Base-by-base conservation (phyloP, 2,329 filamentous ascomycete genomes). In the Orbilia ellipsospora region DNA sequence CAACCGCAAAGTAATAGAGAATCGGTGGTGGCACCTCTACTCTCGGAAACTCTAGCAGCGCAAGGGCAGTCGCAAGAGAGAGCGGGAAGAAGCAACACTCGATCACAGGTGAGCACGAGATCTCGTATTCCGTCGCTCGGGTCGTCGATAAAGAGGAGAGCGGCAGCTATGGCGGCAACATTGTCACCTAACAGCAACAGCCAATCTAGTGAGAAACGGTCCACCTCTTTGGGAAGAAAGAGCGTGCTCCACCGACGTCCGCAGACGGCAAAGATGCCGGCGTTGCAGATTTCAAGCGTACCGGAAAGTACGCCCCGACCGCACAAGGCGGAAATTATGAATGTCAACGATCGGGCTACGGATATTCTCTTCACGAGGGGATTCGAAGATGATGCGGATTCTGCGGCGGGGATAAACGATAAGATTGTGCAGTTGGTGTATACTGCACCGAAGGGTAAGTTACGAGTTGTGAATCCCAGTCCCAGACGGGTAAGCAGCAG, bases 391-490 rank as follows among this genome's bases (percentile, higher is more conserved):
- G 81, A 80, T 15, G 80, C 81, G 16, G 80, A 81, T 28, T 50
- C 50, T 23, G 52, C 20, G 18, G 57, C n/a, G 18, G 83, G 84
- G 36, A 75, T 75, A 45, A 56, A 75, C 50, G 72, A 75, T 50
- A 75, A 69, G 64, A 62, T 77, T 51, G 65, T 94, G 75, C 91
- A 94, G 82, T 88, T 93, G 80, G 95, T 96, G 88, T 98, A 97
- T 82, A 97, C 94, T 0, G 93, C 97, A 74, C 94, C 95, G 1
- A 93, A 90, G 81, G 91, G 94, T 82, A 88, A 89, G 79, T 83
- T 98, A 77, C 85, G 94, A 26, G 93, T 98, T n/a, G 94, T 97
- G 18, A 98, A 98, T 81, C 90, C 88, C 60, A 90, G 90, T 80
- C 83, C 85, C n/a, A 78, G 52, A 40, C 26, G 65, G 51, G 70